These are phyloP conservation scores for Sicyos edulis DNA, from an alignment of 306 rosid species.

Conservation along the genomic window DNA sequence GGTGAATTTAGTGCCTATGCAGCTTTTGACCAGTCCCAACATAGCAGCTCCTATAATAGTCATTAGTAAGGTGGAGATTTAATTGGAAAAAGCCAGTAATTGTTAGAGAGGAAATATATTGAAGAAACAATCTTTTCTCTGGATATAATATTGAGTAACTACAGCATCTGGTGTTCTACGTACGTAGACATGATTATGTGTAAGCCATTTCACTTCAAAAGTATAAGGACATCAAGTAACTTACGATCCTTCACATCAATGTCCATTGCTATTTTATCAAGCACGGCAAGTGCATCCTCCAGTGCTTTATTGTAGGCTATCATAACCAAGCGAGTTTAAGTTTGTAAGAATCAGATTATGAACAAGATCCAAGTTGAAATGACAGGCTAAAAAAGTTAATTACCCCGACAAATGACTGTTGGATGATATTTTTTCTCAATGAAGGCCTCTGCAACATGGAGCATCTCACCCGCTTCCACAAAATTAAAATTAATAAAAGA, in stretches of 20 bases:
- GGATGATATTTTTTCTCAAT: conserved; percentile 85
- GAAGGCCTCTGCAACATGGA: conserved; percentile 91
- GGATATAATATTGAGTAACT: conserved; percentile 6
- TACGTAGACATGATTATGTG: neutral
- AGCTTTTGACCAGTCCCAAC: conserved; percentile 90
- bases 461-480: conserved; percentile 94
- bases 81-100: neutral
- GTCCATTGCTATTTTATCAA: conserved; percentile 88
- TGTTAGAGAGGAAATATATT: conserved; percentile 5
- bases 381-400: neutral
- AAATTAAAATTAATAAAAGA: neutral
- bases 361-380: conserved; percentile 8
- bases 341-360: conserved; percentile 14
- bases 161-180: neutral
- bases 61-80: conserved; percentile 4
- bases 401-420: conserved; percentile 96
- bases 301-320: conserved; percentile 91
- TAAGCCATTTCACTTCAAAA: neutral
- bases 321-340: conserved; percentile 18
- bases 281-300: conserved; percentile 87
- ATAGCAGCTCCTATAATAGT: conserved; percentile 56
- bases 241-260: conserved; percentile 82
- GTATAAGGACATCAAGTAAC: conserved; percentile 23
- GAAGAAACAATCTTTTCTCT: neutral
- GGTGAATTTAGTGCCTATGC: conserved; percentile 88